Percentiles rank a stretch among this genome's conserved stretches.
These are phyloP conservation scores for Podospora pseudoanserina DNA, from an alignment of 495 filamentous ascomycete genomes.

Conservation along the genomic window DNA sequence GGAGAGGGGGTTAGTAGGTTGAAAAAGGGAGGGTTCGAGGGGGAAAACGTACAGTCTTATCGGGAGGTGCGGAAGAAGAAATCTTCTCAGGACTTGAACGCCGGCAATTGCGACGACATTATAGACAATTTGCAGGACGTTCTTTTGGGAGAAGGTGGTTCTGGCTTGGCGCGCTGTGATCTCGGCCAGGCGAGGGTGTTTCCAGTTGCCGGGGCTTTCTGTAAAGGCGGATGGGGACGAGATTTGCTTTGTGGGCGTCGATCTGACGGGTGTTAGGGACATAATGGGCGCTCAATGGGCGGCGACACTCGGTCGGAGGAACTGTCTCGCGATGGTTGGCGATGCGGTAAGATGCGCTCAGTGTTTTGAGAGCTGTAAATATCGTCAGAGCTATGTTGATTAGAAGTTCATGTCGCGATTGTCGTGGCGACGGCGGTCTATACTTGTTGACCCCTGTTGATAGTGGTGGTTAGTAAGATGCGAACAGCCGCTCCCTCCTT, in stretches of 20 bases:
- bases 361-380: neutral
- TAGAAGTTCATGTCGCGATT: neutral
- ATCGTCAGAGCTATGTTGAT: neutral
- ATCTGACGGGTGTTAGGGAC: constrained; percentile 5
- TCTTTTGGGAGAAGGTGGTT: constrained; percentile 66
- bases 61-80: constrained; percentile 26
- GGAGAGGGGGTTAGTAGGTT: constrained; percentile 11
- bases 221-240: constrained; percentile 33
- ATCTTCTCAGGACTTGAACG: constrained; percentile 36
- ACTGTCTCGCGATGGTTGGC: neutral
- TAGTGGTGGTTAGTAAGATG: constrained; percentile 25
- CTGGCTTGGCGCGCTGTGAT: constrained; percentile 71
- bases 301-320: neutral
- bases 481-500: constrained; percentile 19
- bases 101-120: constrained; percentile 55
- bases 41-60: constrained; percentile 21
- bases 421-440: neutral
- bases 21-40: neutral
- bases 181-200: constrained; percentile 76
- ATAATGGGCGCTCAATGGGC: neutral
- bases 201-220: constrained; percentile 73
- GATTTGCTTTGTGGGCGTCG: constrained; percentile 45
- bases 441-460: neutral
- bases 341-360: neutral
- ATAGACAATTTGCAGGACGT: constrained; percentile 60